phyloP scores from a whole-genome alignment of 1,284 basidiomycete species.

The Pseudozyma pruni region DNA sequence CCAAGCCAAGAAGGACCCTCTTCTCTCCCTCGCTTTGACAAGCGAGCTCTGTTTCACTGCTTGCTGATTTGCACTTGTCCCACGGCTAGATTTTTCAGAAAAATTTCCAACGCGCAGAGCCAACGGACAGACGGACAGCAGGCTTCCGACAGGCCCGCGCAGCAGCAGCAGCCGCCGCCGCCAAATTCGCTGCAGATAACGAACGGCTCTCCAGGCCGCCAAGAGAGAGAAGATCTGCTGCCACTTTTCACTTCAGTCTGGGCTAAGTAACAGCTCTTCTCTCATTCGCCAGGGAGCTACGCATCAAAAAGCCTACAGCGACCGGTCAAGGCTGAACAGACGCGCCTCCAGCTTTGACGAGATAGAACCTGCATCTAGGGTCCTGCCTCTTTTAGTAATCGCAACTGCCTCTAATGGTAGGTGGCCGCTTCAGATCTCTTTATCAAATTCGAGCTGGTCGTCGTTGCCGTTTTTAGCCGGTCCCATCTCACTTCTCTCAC shows the following conservation, averaged over 20 bases:
- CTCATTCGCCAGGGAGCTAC: conserved; percentile 2
- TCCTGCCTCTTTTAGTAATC: conserved; percentile 48
- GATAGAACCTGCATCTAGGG: neutral
- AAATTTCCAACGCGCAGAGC: no score
- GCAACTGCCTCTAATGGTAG: conserved; percentile 45
- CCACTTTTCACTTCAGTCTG: no score
- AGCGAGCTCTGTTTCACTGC: no score
- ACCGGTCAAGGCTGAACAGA: conserved; percentile 6
- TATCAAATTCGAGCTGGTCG: neutral
- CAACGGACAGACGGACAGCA: no score
- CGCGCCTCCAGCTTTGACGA: neutral
- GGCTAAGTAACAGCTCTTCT: conserved; percentile 2
- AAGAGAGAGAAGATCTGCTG: no score
- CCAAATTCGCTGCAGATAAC: no score
- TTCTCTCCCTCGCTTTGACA: no score
- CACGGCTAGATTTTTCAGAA: no score
- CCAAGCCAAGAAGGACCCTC: neutral
- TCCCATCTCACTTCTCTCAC: neutral
- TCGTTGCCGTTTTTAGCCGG: conserved; percentile 6
- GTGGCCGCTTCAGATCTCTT: conserved; percentile 4
- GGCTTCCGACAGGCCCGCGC: no score
- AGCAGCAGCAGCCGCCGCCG: no score
- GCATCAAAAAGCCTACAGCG: neutral
- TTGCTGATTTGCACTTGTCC: no score
- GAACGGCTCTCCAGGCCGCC: no score